Evolutionary conservation across 108 stramenopile species (phyloP).

Genomic region (Aurantiochytrium sp.): DNA sequence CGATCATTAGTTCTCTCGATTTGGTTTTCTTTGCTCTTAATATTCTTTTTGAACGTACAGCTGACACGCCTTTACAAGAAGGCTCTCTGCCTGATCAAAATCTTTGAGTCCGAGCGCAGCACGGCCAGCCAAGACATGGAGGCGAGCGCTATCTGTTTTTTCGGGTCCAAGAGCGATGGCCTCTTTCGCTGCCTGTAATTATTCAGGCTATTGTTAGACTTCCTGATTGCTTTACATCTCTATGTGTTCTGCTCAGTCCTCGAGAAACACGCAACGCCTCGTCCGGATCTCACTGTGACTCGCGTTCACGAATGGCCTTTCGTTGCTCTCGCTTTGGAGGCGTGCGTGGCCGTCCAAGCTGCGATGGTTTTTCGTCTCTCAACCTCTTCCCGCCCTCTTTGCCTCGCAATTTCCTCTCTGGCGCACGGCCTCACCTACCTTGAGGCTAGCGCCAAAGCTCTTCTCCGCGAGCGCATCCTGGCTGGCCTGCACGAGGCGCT

Average conservation of each 20-base stretch:
- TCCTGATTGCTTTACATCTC: background rate
- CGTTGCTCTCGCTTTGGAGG: too few relatives aligned
- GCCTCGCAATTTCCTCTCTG: background rate
- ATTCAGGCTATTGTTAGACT: background rate
- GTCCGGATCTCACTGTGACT: too few relatives aligned
- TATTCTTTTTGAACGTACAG: background rate
- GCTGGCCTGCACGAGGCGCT: background rate
- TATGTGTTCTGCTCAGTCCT: background rate
- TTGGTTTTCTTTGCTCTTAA: background rate
- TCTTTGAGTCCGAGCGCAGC: background rate
- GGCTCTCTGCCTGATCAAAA: background rate
- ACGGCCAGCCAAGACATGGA: background rate
- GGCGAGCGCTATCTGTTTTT: background rate
- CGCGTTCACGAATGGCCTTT: too few relatives aligned
- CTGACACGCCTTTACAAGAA: background rate
- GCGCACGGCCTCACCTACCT: background rate
- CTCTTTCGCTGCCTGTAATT: background rate
- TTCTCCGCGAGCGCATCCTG: background rate
- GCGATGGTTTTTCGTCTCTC: background rate
- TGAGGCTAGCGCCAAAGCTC: background rate
- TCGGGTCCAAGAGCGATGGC: background rate
- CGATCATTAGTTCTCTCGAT: background rate
- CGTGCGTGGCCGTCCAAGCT: background rate
- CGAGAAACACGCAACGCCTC: background rate
- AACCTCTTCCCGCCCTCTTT: background rate